Evolutionary conservation across 345 rosid genomes (phyloP).

Genomic region (Excoecaria cochinchinensis): DNA sequence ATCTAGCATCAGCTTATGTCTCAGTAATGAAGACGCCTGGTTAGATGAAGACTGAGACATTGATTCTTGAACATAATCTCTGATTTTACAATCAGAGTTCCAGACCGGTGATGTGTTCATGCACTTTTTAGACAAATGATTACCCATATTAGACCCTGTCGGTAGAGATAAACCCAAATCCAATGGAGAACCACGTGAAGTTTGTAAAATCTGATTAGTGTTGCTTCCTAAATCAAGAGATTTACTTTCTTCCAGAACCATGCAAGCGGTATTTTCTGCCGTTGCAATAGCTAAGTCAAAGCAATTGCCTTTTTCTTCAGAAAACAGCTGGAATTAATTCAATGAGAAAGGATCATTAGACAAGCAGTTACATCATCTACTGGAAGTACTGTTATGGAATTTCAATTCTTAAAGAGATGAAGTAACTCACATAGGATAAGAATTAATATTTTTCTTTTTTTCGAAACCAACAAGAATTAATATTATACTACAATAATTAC

Average conservation of each 20-base stretch:
- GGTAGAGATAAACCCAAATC: slow-evolving; percentile 31
- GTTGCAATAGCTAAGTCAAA: slow-evolving; percentile 1
- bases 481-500: not conserved
- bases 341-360: not conserved
- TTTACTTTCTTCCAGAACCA: slow-evolving; percentile 22
- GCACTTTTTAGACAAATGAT: slow-evolving; percentile 14
- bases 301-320: slow-evolving; percentile 26
- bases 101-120: slow-evolving; percentile 11
- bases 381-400: not conserved
- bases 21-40: slow-evolving; percentile 24
- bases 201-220: slow-evolving; percentile 18
- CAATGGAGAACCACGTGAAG: slow-evolving; percentile 22
- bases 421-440: not conserved
- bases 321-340: slow-evolving; percentile 36
- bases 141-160: slow-evolving; percentile 24
- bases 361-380: not conserved
- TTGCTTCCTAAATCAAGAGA: slow-evolving; percentile 16
- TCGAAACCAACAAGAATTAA: not conserved
- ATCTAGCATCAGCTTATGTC: slow-evolving; percentile 43
- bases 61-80: slow-evolving; percentile 24
- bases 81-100: slow-evolving; percentile 11
- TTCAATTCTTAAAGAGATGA: not conserved
- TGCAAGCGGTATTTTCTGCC: slow-evolving; percentile 18
- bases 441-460: not conserved
- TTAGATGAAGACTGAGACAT: slow-evolving; percentile 23